phyloP scores from a whole-genome alignment of 2,329 filamentous ascomycete genomes.

The Talaromyces atroroseus region DNA sequence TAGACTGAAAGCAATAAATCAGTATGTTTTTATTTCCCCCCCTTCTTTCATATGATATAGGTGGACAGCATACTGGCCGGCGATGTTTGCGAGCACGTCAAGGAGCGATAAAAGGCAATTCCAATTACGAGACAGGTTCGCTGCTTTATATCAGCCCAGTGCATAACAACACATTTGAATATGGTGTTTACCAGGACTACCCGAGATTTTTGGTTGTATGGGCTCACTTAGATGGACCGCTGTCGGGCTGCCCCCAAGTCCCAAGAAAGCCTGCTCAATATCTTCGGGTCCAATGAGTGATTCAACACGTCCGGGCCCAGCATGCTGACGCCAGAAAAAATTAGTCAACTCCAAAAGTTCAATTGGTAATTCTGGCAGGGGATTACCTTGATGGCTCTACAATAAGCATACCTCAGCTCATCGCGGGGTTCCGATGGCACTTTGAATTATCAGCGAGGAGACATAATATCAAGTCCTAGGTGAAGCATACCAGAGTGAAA shows the following conservation, averaged over 20 bases:
- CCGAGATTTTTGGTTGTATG: slow-evolving; percentile 22
- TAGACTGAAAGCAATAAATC: slow-evolving; percentile 25
- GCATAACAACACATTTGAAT: not conserved
- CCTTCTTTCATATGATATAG: not conserved
- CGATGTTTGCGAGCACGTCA: slow-evolving; percentile 26
- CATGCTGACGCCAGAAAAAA: slow-evolving; percentile 19
- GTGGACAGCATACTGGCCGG: slow-evolving; percentile 24
- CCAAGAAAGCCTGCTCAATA: slow-evolving; percentile 51
- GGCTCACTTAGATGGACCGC: slow-evolving; percentile 35
- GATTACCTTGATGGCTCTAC: slow-evolving; percentile 45
- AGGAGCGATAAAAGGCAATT: slow-evolving; percentile 30
- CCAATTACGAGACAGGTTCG: slow-evolving; percentile 15
- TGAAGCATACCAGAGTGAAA: slow-evolving; percentile 29
- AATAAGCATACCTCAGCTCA: slow-evolving; percentile 57
- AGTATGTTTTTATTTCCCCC: too few species aligned
- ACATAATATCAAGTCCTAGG: not conserved
- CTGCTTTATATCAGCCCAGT: slow-evolving; percentile 4
- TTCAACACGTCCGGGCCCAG: slow-evolving; percentile 24
- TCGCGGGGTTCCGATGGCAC: slow-evolving; percentile 52
- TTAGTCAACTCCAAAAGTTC: slow-evolving; percentile 8
- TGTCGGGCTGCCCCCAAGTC: slow-evolving; percentile 51
- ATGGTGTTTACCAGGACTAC: slow-evolving; percentile 1
- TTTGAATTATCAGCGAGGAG: slow-evolving; percentile 16
- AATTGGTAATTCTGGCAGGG: not conserved
- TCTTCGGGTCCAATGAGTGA: slow-evolving; percentile 33